Percentiles rank a stretch among this genome's conserved stretches.
Conservation (phyloP, 225 moss, liverwort and hornwort genomes). For the Marchantia paleacea region DNA sequence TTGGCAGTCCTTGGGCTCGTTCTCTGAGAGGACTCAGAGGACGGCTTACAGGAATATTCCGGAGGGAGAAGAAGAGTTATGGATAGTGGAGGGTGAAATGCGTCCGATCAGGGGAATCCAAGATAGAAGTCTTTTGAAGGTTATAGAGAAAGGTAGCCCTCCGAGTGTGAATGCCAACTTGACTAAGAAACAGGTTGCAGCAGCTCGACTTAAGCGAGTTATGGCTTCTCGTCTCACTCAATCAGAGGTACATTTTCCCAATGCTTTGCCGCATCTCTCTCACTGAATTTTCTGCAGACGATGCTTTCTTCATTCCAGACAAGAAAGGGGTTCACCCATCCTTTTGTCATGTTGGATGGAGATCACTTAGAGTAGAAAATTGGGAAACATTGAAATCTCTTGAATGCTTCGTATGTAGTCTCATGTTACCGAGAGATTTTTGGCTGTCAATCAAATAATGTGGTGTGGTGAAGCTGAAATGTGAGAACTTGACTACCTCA, state of each 20-base stretch:
- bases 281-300: too few relatives aligned
- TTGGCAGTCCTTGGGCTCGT: background rate
- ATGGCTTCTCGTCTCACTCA: slow-evolving; percentile 29
- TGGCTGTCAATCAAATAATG: too few relatives aligned
- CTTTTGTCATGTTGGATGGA: background rate
- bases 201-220: slow-evolving; percentile 30
- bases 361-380: background rate
- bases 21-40: background rate
- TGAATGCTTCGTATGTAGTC: too few relatives aligned
- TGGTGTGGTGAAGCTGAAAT: background rate
- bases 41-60: slow-evolving; percentile 7
- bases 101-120: slow-evolving; percentile 56
- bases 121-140: slow-evolving; percentile 44
- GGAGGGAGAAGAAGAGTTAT: slow-evolving; percentile 61
- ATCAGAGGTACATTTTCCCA: slow-evolving; percentile 30
- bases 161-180: slow-evolving; percentile 47
- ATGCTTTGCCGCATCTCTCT: too few relatives aligned
- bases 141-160: slow-evolving; percentile 54
- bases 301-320: too few relatives aligned
- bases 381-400: too few relatives aligned
- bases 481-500: background rate
- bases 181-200: slow-evolving; percentile 25
- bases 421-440: too few relatives aligned
- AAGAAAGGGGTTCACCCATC: too few relatives aligned
- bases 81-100: slow-evolving; percentile 82